phyloP scores from a whole-genome alignment of 2,329 filamentous ascomycete genomes.

The Aspergillus sp. region DNA sequence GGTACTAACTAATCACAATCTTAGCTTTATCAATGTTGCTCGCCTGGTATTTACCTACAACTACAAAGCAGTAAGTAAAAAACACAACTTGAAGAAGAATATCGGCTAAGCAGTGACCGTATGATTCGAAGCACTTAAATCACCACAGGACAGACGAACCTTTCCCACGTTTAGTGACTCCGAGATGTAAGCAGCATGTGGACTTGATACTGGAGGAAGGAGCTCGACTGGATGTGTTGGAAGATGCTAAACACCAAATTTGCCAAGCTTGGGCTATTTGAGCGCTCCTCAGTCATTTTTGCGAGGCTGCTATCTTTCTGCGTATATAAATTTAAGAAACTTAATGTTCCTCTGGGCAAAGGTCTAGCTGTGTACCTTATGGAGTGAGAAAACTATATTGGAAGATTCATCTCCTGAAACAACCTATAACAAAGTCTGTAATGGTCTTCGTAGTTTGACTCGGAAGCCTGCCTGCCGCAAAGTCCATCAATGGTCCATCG shows the following conservation, averaged over 20 bases:
- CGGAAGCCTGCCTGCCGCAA: constrained; percentile 8
- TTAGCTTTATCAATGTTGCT: constrained; percentile 31
- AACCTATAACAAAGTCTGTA: constrained; percentile 3
- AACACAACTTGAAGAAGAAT: neutral
- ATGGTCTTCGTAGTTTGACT: constrained; percentile 12
- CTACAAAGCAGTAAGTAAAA: constrained; percentile 9
- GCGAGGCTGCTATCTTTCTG: too few relatives aligned
- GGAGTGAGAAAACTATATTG: too few relatives aligned
- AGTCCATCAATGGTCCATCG: constrained; percentile 23
- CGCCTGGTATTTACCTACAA: constrained; percentile 29
- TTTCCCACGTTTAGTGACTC: constrained; percentile 23
- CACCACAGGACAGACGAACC: constrained; percentile 24
- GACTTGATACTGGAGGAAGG: constrained; percentile 2
- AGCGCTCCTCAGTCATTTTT: too few relatives aligned
- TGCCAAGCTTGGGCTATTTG: too few relatives aligned
- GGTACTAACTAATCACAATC: too few relatives aligned
- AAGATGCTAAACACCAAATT: neutral
- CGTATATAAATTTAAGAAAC: too few relatives aligned
- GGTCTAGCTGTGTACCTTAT: too few relatives aligned
- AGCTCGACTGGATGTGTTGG: neutral
- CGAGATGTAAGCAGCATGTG: constrained; percentile 5
- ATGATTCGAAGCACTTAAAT: constrained; percentile 17
- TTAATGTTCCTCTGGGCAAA: too few relatives aligned
- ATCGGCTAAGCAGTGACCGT: constrained; percentile 15
- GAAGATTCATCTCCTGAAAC: neutral